Percentiles rank a stretch among this genome's conserved stretches.
Conservation (phyloP, 192 early-diverging fungal species). For the Coemansia reversa region DNA sequence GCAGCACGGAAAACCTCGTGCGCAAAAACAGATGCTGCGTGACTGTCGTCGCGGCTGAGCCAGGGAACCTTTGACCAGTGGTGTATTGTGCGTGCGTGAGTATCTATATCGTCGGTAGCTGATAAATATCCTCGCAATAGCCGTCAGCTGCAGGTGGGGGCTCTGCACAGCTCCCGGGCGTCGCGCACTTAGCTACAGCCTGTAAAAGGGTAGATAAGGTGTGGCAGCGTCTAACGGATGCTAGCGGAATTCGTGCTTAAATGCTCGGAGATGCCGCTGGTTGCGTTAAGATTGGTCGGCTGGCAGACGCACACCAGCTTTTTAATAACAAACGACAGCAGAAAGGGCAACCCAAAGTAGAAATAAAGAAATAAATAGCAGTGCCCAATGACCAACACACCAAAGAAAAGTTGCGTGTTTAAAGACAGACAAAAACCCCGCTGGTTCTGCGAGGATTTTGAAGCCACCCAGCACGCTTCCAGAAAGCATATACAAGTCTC, state of each 20-base stretch:
- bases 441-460: background rate
- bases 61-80: background rate
- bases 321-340: background rate
- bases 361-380: background rate
- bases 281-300: background rate
- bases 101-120: background rate
- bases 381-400: background rate
- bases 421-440: background rate
- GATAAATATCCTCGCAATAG: background rate
- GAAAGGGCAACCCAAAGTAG: background rate
- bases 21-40: background rate
- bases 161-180: background rate
- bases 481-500: background rate
- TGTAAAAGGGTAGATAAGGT: background rate
- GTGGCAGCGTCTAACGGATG: background rate
- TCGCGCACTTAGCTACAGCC: background rate
- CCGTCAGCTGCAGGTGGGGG: background rate
- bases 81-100: background rate
- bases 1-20: background rate
- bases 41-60: background rate
- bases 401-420: background rate
- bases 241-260: background rate
- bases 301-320: background rate
- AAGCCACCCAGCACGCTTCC: background rate
- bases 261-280: background rate